Base-by-base conservation (phyloP, 345 rosid genomes). In the Ceriops tagal region DNA sequence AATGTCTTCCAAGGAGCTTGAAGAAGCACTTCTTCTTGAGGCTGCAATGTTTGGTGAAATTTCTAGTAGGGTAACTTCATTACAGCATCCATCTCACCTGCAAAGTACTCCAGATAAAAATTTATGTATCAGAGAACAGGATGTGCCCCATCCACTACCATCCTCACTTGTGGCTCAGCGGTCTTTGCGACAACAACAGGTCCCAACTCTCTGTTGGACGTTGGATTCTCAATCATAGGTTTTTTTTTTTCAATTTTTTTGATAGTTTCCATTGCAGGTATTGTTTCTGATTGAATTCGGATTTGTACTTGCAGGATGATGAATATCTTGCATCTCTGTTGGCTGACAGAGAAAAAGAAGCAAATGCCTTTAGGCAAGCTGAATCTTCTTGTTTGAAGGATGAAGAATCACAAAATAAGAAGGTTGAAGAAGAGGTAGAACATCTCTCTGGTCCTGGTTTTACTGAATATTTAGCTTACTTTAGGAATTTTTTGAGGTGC, bases 1-100 rank as follows among this genome's bases (percentile, higher is more conserved):
- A 71, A 78, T 89, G 73, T 89, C 91, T 69, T 51, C 88, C 58
- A 78, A 80, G 71, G 92, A 89, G 76, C 87, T 84, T 75, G 83
- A 86, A 7, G 89, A 87, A 71, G 92, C 92, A 39, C 71, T 84
- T 58, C 73, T 81, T 81, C 78, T 89, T 66, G 96, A 89, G 83
- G 77, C 77, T 30, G 84, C 88, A 70, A 75, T 79, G 65, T 87
- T 89, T 69, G 74, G 82, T 78, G 78, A 79, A 79, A 72, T 53
- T 75, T 47, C 82, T 49, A 78, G 64, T 55, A 82, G 64, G 43
- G 19, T 3, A 43, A 34, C 77, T 69, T 77, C 85, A 15, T 35
- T 56, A 58, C 69, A 62, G 37, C 61, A 37, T 66, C 35, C 67
- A 21, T 61, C 79, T 66, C 52, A 37, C 47, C 24, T 35, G 34